Evolutionary conservation across 2,329 filamentous ascomycete genomes (phyloP).

Genomic region (Trichoderma guizhouense): DNA sequence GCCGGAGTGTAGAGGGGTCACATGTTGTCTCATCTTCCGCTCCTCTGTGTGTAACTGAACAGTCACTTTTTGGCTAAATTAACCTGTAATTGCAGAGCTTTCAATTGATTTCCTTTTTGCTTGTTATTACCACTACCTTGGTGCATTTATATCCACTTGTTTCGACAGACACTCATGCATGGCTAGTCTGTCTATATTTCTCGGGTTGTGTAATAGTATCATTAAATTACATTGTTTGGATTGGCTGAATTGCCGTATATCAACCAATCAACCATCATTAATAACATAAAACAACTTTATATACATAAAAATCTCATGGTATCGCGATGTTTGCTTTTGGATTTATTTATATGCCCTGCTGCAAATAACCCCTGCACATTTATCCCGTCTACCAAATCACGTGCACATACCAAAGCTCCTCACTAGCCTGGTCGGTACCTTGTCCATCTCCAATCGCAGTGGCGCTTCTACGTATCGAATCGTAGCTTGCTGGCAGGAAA

Average conservation of each 20-base stretch:
- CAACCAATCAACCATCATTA: neutral
- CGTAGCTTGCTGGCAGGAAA: conserved; percentile 14
- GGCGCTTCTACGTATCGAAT: neutral
- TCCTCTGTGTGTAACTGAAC: neutral
- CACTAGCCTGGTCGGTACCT: neutral
- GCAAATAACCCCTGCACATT: neutral
- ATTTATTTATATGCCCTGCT: neutral
- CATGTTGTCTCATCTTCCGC: neutral
- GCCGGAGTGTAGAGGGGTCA: neutral
- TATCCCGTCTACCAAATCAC: neutral
- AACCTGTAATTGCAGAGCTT: neutral
- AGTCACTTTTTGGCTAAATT: neutral
- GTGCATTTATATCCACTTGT: neutral
- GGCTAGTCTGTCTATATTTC: neutral
- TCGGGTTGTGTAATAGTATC: neutral
- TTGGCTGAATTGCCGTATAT: neutral
- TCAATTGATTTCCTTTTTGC: neutral
- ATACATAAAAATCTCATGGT: neutral
- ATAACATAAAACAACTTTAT: neutral
- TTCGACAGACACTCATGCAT: neutral
- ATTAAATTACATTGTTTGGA: neutral
- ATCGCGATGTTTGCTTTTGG: neutral
- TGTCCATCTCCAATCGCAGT: neutral
- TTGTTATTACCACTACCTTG: neutral
- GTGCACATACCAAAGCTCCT: neutral